phyloP scores from a whole-genome alignment of 805 yeast species.

The Zygoascus bituminiphila region DNA sequence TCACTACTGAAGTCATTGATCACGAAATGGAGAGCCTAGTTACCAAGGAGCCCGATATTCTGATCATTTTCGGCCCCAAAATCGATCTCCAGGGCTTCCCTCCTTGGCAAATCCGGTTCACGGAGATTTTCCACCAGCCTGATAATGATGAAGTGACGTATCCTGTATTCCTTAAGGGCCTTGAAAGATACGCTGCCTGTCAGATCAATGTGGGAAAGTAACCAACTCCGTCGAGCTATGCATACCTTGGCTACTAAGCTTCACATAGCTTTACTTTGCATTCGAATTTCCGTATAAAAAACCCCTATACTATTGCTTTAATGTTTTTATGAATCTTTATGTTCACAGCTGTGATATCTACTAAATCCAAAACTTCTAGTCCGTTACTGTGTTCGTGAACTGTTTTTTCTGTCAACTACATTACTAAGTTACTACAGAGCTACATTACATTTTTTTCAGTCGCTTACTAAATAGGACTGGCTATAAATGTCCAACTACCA shows the following conservation, averaged over 20 bases:
- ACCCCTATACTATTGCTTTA: too few species aligned
- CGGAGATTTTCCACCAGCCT: slow-evolving; percentile 86
- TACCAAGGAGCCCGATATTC: slow-evolving; percentile 87
- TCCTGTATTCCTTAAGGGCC: slow-evolving; percentile 58
- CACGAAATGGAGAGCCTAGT: slow-evolving; percentile 48
- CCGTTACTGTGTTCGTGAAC: too few species aligned
- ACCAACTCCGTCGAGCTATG: too few species aligned
- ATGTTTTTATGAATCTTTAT: too few species aligned
- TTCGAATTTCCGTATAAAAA: too few species aligned
- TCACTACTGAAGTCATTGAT: slow-evolving; percentile 69
- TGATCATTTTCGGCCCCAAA: slow-evolving; percentile 76
- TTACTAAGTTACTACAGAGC: too few species aligned
- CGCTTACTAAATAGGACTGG: not conserved
- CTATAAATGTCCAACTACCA: slow-evolving; percentile 34
- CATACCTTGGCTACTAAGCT: too few species aligned
- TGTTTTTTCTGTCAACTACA: too few species aligned
- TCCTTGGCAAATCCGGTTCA: slow-evolving; percentile 92
- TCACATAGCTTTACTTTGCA: too few species aligned
- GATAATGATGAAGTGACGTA: slow-evolving; percentile 74
- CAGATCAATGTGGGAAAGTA: slow-evolving; percentile 85
- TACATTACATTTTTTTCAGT: too few species aligned
- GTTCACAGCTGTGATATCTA: too few species aligned
- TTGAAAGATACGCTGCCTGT: slow-evolving; percentile 53
- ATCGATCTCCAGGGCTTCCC: slow-evolving; percentile 91
- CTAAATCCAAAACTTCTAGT: too few species aligned